Conservation (phyloP, 306 rosid genomes). For the Fagus crenata region DNA sequence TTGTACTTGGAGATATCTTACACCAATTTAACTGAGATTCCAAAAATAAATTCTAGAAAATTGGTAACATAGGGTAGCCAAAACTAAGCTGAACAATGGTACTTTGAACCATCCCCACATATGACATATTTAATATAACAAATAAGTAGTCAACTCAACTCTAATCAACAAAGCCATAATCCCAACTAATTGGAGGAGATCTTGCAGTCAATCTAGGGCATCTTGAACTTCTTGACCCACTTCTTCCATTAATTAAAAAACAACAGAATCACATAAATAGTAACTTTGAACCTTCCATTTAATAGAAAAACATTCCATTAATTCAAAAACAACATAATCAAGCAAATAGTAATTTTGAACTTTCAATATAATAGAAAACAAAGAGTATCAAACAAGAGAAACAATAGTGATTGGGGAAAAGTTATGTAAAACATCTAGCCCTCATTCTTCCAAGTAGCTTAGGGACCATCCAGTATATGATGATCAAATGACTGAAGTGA, state of each 20-base stretch:
- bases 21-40: too few relatives aligned
- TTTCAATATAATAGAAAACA: not conserved
- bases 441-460: slow-evolving; percentile 8
- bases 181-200: not conserved
- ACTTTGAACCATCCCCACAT: too few relatives aligned
- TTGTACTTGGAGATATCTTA: too few relatives aligned
- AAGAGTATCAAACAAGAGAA: not conserved
- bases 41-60: too few relatives aligned
- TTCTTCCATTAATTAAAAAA: not conserved
- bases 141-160: not conserved
- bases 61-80: too few relatives aligned
- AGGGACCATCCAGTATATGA: not conserved
- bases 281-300: not conserved
- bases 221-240: not conserved
- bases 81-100: too few relatives aligned
- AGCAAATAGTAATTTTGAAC: not conserved
- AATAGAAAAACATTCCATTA: not conserved
- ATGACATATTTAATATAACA: not conserved
- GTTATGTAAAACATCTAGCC: not conserved
- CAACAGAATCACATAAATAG: not conserved
- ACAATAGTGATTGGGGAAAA: not conserved
- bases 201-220: not conserved
- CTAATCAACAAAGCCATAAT: not conserved
- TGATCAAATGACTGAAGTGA: not conserved
- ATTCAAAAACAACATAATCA: not conserved